A percentile compares a stretch with the other conserved stretches of the same genome.
phyloP scores from a whole-genome alignment of 805 yeast species.

The Pichia nakasei region DNA sequence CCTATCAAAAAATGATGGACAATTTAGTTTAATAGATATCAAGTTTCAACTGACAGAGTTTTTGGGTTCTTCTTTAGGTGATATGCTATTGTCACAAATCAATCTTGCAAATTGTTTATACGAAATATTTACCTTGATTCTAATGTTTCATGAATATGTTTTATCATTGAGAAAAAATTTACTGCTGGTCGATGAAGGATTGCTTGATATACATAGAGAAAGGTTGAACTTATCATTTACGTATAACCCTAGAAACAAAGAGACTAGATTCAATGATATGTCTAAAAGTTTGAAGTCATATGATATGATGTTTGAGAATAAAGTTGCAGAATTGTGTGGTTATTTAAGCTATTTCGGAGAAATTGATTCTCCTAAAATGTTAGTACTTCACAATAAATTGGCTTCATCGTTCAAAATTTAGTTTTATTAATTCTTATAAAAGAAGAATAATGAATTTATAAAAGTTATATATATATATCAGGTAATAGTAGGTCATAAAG shows the following conservation, averaged over 20 bases:
- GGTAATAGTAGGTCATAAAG: no score
- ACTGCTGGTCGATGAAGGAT: constrained; percentile 38
- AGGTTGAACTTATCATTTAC: constrained; percentile 29
- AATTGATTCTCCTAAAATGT: constrained; percentile 37
- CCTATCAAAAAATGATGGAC: constrained; percentile 9
- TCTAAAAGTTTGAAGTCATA: constrained; percentile 34
- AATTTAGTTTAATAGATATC: constrained; percentile 32
- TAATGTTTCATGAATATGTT: constrained; percentile 40
- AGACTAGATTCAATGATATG: constrained; percentile 33
- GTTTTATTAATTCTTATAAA: no score
- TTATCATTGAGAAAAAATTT: constrained; percentile 46
- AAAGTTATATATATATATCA: no score
- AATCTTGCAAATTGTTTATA: constrained; percentile 40
- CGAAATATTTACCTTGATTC: constrained; percentile 37
- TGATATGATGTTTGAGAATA: constrained; percentile 35
- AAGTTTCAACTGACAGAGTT: constrained; percentile 42
- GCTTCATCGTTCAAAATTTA: constrained; percentile 19
- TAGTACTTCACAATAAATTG: constrained; percentile 35
- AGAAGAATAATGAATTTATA: neutral
- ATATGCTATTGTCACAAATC: constrained; percentile 57
- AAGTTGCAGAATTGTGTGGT: constrained; percentile 37
- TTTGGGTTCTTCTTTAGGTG: constrained; percentile 54
- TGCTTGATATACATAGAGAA: constrained; percentile 32
- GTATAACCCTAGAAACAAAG: constrained; percentile 33
- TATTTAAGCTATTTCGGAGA: constrained; percentile 41